Evolutionary conservation across 345 rosid species (phyloP), one percentile per base, ranked within the genome.

Genomic region (Pistacia atlantica): DNA sequence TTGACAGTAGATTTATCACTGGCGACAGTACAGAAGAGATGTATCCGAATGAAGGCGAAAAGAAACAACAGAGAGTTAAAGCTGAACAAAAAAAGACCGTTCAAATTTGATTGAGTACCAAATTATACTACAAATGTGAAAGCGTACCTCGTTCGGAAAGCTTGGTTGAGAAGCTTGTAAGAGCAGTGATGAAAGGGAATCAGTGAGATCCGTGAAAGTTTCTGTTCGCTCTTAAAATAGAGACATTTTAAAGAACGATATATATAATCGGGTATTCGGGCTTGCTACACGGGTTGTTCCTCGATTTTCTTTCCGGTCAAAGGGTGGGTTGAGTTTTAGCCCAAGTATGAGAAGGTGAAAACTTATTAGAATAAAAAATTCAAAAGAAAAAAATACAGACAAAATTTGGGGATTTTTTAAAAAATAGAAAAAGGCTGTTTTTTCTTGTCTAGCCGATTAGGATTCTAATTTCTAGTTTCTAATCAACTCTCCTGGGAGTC

Each of bases 61-160:
- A 49, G 12, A 48, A 49, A 46, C 11, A 4, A 68, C 1, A 17
- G 28, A 16, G 20, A 69, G 3, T 68, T 35, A 68, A 14, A 68
- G 14, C 59, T 31, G 8, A 67, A 20, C 35, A 14, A 51, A 68
- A 16, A 52, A 9, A 69, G 46, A 51, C 17, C 3, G 55, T 2
- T 11, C 5, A 28, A 60, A n/a, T 46, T 60, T 7, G 8, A 42
- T 5, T 42, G 33, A 42, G 46, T 42, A 8, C 46, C 46, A 42
- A 42, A 49, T 22, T 71, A 4, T 57, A 38, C n/a, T 38, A 17
- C 48, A 64, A 63, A 64, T 1, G 63, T 28, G 63, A 51, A 69
- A 28, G 25, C 60, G 16, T 0, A 72, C 67, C 75, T 72, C 57
- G 31, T 28, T 33, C 16, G 58, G 54, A 72, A 72, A 72, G 57